A percentile compares a stretch with the other conserved stretches of the same genome.
Evolutionary conservation across 202 grass and related monocot species (phyloP).

Genomic region (Brachypodium distachyon): DNA sequence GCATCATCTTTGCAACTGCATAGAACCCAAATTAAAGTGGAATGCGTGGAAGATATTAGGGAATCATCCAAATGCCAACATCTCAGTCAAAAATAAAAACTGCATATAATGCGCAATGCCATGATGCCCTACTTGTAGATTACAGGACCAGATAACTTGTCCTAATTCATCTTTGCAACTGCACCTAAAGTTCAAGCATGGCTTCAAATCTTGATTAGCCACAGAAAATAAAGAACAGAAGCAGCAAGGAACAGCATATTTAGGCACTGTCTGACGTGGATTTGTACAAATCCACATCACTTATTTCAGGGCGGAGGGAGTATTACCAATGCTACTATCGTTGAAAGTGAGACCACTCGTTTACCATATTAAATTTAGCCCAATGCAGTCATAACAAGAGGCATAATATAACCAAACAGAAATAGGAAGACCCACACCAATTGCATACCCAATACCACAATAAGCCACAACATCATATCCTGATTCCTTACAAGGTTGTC

Average conservation of each 20-base stretch:
- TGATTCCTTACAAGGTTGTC: not conserved
- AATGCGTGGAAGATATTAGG: not conserved
- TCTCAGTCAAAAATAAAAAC: not conserved
- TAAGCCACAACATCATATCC: slow-evolving; percentile 1
- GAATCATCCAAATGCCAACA: not conserved
- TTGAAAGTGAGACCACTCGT: not conserved
- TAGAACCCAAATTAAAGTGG: not conserved
- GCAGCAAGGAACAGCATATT: not conserved
- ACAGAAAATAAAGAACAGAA: not conserved
- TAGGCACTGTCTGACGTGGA: not conserved
- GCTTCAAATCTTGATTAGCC: not conserved
- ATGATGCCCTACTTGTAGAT: no score
- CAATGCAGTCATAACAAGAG: not conserved
- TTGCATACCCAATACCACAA: not conserved
- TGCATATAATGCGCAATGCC: no score
- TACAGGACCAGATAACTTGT: no score
- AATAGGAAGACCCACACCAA: not conserved
- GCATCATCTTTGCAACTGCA: not conserved
- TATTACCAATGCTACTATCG: not conserved
- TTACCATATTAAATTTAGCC: not conserved
- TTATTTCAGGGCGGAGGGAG: no score
- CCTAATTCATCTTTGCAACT: no score
- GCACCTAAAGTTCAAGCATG: not conserved
- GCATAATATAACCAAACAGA: not conserved
- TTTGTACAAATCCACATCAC: no score